Percentiles rank a stretch among this genome's conserved stretches.
phyloP scores from a whole-genome alignment of 75 land plant species.

The Pinus tabuliformis region DNA sequence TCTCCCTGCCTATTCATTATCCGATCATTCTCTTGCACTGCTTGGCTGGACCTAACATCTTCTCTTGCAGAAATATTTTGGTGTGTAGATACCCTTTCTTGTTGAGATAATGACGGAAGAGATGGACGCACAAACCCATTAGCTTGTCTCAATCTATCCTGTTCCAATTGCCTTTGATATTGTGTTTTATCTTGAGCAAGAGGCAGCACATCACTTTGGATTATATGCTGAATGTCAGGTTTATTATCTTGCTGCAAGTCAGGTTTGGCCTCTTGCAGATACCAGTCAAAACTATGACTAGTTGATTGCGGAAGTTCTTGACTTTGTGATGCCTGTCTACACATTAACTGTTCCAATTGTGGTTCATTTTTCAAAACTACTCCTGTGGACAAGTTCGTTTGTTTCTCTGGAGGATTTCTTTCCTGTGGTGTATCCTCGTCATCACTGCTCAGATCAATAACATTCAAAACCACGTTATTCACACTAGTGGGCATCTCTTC shows the following conservation, averaged over 20 bases:
- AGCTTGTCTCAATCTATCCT: not conserved
- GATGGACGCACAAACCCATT: not conserved
- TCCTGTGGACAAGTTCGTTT: not conserved
- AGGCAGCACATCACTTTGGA: not conserved
- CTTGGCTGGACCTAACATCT: not conserved
- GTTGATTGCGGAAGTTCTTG: not conserved
- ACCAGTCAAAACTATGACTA: not conserved
- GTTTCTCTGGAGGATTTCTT: not conserved
- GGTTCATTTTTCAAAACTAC: not conserved
- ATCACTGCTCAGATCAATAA: conserved; percentile 16
- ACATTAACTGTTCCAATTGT: not conserved
- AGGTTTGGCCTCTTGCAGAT: conserved; percentile 4
- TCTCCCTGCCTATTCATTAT: not conserved
- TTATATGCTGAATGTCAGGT: not conserved
- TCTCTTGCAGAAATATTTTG: not conserved
- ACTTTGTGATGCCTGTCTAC: not conserved
- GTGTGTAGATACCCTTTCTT: not conserved
- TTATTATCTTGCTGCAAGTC: not conserved
- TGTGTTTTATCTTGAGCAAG: not conserved
- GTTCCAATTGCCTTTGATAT: not conserved
- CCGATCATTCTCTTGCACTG: not conserved
- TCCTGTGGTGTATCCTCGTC: conserved; percentile 2
- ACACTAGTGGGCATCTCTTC: conserved; percentile 5
- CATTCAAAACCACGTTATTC: conserved; percentile 4
- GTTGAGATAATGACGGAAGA: conserved; percentile 1